phyloP scores from a whole-genome alignment of 2,329 filamentous ascomycete genomes.

The Trichothecium sympodiale region DNA sequence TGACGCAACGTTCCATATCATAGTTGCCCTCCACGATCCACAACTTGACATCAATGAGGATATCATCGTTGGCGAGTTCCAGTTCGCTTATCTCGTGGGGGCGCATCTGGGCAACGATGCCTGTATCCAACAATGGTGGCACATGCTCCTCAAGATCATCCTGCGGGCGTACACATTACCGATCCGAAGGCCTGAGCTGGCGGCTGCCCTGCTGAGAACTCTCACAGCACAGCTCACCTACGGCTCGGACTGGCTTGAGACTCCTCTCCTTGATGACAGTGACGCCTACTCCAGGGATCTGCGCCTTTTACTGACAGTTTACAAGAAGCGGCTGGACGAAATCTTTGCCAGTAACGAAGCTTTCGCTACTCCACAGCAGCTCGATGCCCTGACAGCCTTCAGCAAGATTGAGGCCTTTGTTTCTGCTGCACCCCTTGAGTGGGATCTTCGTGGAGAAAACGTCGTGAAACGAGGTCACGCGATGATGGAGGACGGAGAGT shows the following conservation, averaged over 20 bases:
- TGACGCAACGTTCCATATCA: constrained; percentile 37
- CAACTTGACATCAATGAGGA: constrained; percentile 16
- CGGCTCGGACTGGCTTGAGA: constrained; percentile 35
- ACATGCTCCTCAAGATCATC: constrained; percentile 38
- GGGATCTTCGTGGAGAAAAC: constrained; percentile 39
- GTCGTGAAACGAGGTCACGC: constrained; percentile 36
- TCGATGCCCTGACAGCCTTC: constrained; percentile 36
- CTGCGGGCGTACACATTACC: constrained; percentile 39
- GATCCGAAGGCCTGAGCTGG: constrained; percentile 29
- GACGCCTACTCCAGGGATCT: constrained; percentile 22
- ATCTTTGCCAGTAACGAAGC: constrained; percentile 17
- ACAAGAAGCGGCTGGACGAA: constrained; percentile 42
- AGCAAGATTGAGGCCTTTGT: constrained; percentile 18
- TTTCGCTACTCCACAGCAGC: constrained; percentile 23
- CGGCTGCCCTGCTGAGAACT: constrained; percentile 33
- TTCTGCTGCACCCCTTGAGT: constrained; percentile 33
- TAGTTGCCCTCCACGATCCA: constrained; percentile 22
- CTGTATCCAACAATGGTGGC: constrained; percentile 53
- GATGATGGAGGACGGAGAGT: constrained; percentile 42
- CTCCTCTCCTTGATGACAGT: constrained; percentile 27
- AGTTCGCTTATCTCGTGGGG: constrained; percentile 48
- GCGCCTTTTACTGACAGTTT: constrained; percentile 37
- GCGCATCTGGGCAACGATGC: constrained; percentile 46
- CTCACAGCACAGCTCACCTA: constrained; percentile 46
- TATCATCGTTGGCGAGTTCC: constrained; percentile 47